phyloP scores from a whole-genome alignment of 2,329 filamentous ascomycete species.

The Cordyceps cicadae region DNA sequence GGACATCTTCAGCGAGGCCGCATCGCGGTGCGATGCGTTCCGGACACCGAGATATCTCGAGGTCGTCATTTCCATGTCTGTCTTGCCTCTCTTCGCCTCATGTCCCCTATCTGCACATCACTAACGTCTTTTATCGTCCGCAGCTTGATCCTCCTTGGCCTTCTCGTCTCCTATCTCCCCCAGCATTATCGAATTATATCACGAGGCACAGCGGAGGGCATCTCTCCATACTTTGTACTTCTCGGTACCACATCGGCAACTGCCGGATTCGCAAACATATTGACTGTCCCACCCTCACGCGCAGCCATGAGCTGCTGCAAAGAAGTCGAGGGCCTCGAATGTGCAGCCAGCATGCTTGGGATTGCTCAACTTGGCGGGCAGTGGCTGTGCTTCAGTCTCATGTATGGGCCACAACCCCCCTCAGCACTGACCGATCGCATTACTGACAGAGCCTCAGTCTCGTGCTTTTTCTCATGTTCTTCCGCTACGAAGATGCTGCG shows the following conservation, averaged over 20 bases:
- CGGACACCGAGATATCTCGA: conserved; percentile 46
- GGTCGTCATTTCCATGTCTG: conserved; percentile 47
- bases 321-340: conserved; percentile 72
- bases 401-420: conserved; percentile 49
- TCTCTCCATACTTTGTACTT: conserved; percentile 90
- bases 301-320: conserved; percentile 80
- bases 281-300: conserved; percentile 75
- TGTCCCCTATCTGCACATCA: background rate
- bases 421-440: background rate
- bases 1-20: conserved; percentile 13
- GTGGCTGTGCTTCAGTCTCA: conserved; percentile 84
- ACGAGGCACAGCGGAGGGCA: conserved; percentile 80
- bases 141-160: conserved; percentile 73
- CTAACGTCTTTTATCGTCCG: conserved; percentile 15
- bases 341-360: conserved; percentile 75
- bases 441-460: conserved; percentile 49
- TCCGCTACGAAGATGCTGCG: conserved; percentile 55
- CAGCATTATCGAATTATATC: conserved; percentile 89
- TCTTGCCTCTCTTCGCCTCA: background rate
- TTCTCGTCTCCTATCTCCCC: conserved; percentile 86
- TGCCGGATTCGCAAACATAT: conserved; percentile 83
- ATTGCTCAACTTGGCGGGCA: conserved; percentile 87
- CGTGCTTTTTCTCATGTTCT: conserved; percentile 90
- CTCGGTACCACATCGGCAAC: conserved; percentile 88
- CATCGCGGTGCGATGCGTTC: conserved; percentile 38